These are phyloP conservation scores for Peronospora destructor DNA, from an alignment of 352 stramenopile genomes.

Conservation along the genomic window DNA sequence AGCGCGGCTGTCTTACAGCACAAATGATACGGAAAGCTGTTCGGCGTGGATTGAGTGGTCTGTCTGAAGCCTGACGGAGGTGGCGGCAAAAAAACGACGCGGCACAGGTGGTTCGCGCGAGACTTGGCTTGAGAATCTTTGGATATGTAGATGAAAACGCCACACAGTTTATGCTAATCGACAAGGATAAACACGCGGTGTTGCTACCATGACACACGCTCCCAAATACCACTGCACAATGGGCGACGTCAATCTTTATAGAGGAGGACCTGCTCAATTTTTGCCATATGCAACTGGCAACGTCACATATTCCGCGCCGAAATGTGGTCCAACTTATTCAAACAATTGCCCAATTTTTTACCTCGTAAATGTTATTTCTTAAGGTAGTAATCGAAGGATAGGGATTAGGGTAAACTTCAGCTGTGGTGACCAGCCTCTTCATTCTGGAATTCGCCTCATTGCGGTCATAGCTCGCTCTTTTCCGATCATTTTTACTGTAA, in stretches of 20 bases:
- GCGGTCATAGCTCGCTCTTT: not conserved
- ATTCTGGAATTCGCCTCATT: constrained; percentile 27
- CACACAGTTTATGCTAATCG: not conserved
- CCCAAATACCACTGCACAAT: not conserved
- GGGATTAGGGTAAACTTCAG: constrained; percentile 15
- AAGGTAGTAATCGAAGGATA: constrained; percentile 3
- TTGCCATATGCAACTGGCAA: too few relatives aligned
- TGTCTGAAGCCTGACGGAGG: not conserved
- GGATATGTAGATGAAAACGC: constrained; percentile 2
- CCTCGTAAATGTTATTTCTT: not conserved
- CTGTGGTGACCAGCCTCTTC: not conserved
- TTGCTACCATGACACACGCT: not conserved
- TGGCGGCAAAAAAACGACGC: not conserved
- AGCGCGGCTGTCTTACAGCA: constrained; percentile 8
- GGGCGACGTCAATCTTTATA: too few relatives aligned
- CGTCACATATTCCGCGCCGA: too few relatives aligned
- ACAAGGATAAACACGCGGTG: not conserved
- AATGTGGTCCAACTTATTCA: too few relatives aligned
- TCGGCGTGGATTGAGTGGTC: constrained; percentile 13
- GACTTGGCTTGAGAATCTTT: not conserved
- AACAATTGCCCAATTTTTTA: not conserved
- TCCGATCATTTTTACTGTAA: not conserved
- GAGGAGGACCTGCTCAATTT: too few relatives aligned
- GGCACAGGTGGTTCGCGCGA: not conserved
- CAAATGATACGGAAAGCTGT: constrained; percentile 19